Conservation (phyloP, 257 asterid species). For the Buddleja alternifolia region DNA sequence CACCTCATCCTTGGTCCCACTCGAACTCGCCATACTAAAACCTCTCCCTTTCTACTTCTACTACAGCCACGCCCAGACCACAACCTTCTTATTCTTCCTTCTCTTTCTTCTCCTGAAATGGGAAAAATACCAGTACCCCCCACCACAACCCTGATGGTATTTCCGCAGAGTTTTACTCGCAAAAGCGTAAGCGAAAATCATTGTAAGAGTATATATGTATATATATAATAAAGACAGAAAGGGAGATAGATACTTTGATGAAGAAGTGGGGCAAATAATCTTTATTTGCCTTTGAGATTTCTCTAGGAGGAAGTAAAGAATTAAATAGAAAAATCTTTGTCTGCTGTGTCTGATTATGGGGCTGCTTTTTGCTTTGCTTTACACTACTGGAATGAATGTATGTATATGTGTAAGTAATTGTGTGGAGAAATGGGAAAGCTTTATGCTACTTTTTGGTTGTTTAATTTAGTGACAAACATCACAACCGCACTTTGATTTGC, state of each 20-base stretch:
- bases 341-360: slow-evolving; percentile 21
- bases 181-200: slow-evolving; percentile 34
- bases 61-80: slow-evolving; percentile 9
- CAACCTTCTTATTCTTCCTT: neutral
- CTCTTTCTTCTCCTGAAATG: neutral
- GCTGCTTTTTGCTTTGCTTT: slow-evolving; percentile 34
- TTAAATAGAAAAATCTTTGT: slow-evolving; percentile 37
- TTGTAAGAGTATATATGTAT: slow-evolving; percentile 28
- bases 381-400: slow-evolving; percentile 25
- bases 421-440: slow-evolving; percentile 26
- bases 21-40: slow-evolving; percentile 78
- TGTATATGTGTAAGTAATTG: slow-evolving; percentile 11
- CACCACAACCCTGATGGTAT: slow-evolving; percentile 20
- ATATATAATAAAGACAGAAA: neutral
- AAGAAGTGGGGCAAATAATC: slow-evolving; percentile 52
- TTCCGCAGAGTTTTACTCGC: slow-evolving; percentile 23
- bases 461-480: slow-evolving; percentile 29
- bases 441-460: slow-evolving; percentile 40
- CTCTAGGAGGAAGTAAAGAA: slow-evolving; percentile 78
- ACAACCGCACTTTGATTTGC: slow-evolving; percentile 41
- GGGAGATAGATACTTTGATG: slow-evolving; percentile 71
- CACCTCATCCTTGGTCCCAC: slow-evolving; percentile 71
- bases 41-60: slow-evolving; percentile 21
- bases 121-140: slow-evolving; percentile 17
- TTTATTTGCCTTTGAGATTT: slow-evolving; percentile 34